Evolutionary conservation across 768 basidiomycete genomes (phyloP).

Genomic region (Tulasnella sp.): DNA sequence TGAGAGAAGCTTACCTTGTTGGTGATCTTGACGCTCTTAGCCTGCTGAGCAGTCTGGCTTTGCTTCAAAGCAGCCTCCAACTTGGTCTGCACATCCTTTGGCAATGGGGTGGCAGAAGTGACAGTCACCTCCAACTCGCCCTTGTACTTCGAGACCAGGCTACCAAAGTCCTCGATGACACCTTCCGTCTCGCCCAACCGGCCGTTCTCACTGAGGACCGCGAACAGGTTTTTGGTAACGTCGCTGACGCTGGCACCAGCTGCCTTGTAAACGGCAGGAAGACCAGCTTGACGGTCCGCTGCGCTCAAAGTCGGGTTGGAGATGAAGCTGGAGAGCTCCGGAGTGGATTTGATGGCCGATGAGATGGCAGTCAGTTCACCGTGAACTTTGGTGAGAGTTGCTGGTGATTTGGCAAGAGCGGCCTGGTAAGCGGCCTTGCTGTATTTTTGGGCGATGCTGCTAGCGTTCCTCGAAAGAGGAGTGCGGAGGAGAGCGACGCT

Average conservation of each 20-base stretch:
- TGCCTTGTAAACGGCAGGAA: slow-evolving; percentile 62
- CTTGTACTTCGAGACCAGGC: slow-evolving; percentile 80
- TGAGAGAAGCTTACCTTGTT: slow-evolving; percentile 66
- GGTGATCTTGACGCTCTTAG: slow-evolving; percentile 81
- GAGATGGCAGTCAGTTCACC: slow-evolving; percentile 71
- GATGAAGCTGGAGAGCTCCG: slow-evolving; percentile 68
- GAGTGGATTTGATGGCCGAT: slow-evolving; percentile 59
- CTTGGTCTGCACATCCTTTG: slow-evolving; percentile 67
- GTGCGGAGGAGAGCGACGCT: slow-evolving; percentile 13
- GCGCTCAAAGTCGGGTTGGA: slow-evolving; percentile 86
- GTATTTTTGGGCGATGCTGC: slow-evolving; percentile 68
- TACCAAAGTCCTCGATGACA: slow-evolving; percentile 88
- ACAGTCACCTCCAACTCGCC: slow-evolving; percentile 92
- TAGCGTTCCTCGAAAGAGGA: slow-evolving; percentile 22
- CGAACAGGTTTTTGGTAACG: slow-evolving; percentile 87
- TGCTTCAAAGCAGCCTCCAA: slow-evolving; percentile 84
- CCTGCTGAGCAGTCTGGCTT: slow-evolving; percentile 77
- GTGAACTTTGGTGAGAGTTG: slow-evolving; percentile 79
- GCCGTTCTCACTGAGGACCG: slow-evolving; percentile 88
- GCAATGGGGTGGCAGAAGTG: slow-evolving; percentile 79
- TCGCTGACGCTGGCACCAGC: slow-evolving; percentile 57
- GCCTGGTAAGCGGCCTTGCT: slow-evolving; percentile 78
- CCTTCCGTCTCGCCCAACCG: slow-evolving; percentile 77
- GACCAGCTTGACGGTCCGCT: slow-evolving; percentile 65
- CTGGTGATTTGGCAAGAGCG: slow-evolving; percentile 76